Base-by-base conservation (phyloP, 2,329 filamentous ascomycete genomes). In the Cryphonectria naterciae region DNA sequence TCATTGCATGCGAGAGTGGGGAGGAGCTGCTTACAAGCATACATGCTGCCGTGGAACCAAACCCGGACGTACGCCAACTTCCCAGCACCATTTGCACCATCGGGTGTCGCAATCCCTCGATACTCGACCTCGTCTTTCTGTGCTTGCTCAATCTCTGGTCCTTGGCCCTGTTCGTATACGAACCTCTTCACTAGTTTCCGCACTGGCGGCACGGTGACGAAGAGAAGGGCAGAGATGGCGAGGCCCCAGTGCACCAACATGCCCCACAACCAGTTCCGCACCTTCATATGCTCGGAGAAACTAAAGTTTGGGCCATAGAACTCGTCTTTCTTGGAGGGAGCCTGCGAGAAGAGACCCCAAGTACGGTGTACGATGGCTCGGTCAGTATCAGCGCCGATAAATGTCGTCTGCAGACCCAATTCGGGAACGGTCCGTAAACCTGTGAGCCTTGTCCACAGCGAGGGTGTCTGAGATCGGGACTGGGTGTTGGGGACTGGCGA, bases 281-380 rank as follows among this genome's bases (percentile, higher is more conserved):
- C 81, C 73, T 82, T 84, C 77, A 84, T 82, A 76, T 86, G 88
- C 79, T 91, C 87, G 49, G 75, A 77, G 78, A 87, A 91, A 1
- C 81, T 83, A 77, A 92, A 92, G 41, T 86, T 86, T n/a, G 86
- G 83, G 0, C 90, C 90, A 74, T 92, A 92, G 56, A 82, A 83
- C 68, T 87, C 79, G 28, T 81, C 79, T 70, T 80, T 78, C 46
- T 81, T 83, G 41, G 77, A 82, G 10, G 85, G 82, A 2, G 82
- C 81, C 68, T 81, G 78, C n/a, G 82, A 79, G 13, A 88, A 78
- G 1, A 92, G 80, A 22, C 90, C 90, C 90, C 90, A 92, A 11
- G 86, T 86, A 60, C 90, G 84, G 73, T 90, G 85, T 7, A 92
- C 85, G 25, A 88, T 81, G 19, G 87, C 82, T 5, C 81, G 78